A percentile compares a stretch with the other conserved stretches of the same genome.
phyloP scores from a whole-genome alignment of 2,329 filamentous ascomycete genomes.

The Dendryphion nanum region DNA sequence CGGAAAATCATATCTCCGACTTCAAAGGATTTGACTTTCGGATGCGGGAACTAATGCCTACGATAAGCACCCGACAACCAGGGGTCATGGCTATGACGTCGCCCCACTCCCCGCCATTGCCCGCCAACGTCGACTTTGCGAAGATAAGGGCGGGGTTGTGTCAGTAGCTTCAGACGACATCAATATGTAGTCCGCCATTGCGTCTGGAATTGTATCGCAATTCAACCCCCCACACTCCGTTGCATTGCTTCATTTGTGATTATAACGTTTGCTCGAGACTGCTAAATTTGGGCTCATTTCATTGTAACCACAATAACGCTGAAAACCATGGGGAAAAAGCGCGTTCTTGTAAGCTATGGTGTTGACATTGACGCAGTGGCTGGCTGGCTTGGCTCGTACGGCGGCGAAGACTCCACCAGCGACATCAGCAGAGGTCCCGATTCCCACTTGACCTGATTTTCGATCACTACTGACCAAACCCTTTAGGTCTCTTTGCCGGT shows the following conservation, averaged over 20 bases:
- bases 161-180: too few species aligned
- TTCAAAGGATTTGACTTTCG: neutral
- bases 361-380: slow-evolving; percentile 69
- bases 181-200: neutral
- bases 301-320: too few species aligned
- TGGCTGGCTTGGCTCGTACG: slow-evolving; percentile 73
- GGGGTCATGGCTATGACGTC: too few species aligned
- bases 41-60: neutral
- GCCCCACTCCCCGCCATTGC: too few species aligned
- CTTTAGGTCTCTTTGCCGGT: slow-evolving; percentile 60
- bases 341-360: slow-evolving; percentile 60
- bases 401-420: slow-evolving; percentile 67
- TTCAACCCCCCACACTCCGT: neutral
- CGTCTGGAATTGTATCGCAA: neutral
- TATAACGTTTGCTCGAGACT: too few species aligned
- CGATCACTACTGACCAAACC: neutral
- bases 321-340: slow-evolving; percentile 46
- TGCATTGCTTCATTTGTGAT: neutral
- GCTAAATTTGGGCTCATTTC: too few species aligned
- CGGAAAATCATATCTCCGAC: neutral
- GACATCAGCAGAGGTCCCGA: slow-evolving; percentile 71
- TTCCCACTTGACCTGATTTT: too few species aligned
- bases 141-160: too few species aligned
- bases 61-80: too few species aligned
- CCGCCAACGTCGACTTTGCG: too few species aligned